A percentile compares a stretch with the other conserved stretches of the same genome.
Evolutionary conservation across 2,329 filamentous ascomycete species (phyloP).

Genomic region (Pseudocercospora fijiensis): DNA sequence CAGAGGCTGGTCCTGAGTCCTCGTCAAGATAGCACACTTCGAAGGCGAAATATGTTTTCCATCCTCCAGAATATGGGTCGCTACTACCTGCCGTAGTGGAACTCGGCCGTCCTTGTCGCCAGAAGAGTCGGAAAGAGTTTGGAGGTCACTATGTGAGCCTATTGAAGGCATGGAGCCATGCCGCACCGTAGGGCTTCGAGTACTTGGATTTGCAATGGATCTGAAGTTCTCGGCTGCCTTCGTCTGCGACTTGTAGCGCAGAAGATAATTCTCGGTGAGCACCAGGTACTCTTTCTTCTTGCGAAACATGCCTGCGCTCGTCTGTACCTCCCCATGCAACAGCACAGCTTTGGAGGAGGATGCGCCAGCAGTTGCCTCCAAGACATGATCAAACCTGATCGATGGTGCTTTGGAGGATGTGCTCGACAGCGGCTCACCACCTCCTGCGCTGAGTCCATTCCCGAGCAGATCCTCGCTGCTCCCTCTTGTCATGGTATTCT

Average conservation of each 20-base stretch:
- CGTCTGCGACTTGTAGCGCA: conserved; percentile 66
- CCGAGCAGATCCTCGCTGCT: conserved; percentile 47
- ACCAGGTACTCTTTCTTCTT: conserved; percentile 73
- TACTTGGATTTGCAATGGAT: conserved; percentile 38
- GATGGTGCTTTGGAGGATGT: conserved; percentile 53
- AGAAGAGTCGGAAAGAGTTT: conserved; percentile 53
- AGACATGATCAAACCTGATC: conserved; percentile 43
- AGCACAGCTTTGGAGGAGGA: conserved; percentile 50
- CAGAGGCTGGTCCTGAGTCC: conserved; percentile 59
- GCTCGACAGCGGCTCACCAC: conserved; percentile 49
- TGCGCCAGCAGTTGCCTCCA: conserved; percentile 21
- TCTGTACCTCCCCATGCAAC: conserved; percentile 69
- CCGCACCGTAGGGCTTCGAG: conserved; percentile 49
- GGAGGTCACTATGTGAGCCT: conserved; percentile 61
- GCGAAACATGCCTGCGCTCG: conserved; percentile 66
- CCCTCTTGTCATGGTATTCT: conserved; percentile 48
- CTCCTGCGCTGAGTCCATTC: conserved; percentile 12
- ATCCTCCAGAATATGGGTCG: conserved; percentile 66
- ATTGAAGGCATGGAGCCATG: conserved; percentile 60
- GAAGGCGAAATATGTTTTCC: conserved; percentile 64
- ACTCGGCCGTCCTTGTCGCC: conserved; percentile 59
- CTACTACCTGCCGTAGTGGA: conserved; percentile 64
- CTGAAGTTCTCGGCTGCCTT: conserved; percentile 66
- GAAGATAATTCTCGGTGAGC: conserved; percentile 65
- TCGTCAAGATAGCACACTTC: conserved; percentile 69